Percentiles rank a stretch among this genome's conserved stretches.
Conservation (phyloP, 2,329 filamentous ascomycete genomes). For the Fusarium sp. region DNA sequence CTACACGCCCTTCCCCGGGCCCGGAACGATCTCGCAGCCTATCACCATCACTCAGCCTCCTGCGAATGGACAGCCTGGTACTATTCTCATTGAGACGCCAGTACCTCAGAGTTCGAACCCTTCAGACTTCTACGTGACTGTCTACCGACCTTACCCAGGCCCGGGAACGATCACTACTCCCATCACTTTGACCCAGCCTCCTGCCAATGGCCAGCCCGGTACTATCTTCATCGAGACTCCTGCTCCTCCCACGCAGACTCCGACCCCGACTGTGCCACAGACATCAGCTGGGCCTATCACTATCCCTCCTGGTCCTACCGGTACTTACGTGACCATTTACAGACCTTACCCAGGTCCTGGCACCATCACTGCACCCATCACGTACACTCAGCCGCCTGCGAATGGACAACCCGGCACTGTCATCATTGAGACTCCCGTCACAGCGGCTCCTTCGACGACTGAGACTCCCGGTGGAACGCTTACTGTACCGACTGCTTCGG, state of each 20-base stretch:
- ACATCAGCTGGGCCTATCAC: background rate
- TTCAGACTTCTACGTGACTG: constrained; percentile 25
- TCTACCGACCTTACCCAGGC: constrained; percentile 23
- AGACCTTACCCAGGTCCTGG: background rate
- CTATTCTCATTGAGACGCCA: constrained; percentile 28
- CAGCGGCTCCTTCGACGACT: background rate
- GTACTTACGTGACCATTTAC: background rate
- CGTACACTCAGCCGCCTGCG: background rate
- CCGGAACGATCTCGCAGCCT: constrained; percentile 18
- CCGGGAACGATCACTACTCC: constrained; percentile 18
- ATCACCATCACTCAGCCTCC: constrained; percentile 26
- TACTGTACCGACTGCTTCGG: constrained; percentile 13
- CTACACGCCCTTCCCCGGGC: constrained; percentile 27
- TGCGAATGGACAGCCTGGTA: constrained; percentile 22
- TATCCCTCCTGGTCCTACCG: background rate
- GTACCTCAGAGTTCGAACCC: constrained; percentile 12
- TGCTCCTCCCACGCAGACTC: background rate
- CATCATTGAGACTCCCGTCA: background rate
- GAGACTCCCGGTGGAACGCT: background rate
- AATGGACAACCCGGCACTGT: background rate
- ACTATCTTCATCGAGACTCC: constrained; percentile 28
- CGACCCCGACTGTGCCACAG: background rate
- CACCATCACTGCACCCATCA: background rate
- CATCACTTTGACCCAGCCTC: constrained; percentile 21
- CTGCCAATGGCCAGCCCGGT: constrained; percentile 21